A percentile compares a stretch with the other conserved stretches of the same genome.
Conservation (phyloP, 768 basidiomycete species). For the Clitopilus passeckerianus region DNA sequence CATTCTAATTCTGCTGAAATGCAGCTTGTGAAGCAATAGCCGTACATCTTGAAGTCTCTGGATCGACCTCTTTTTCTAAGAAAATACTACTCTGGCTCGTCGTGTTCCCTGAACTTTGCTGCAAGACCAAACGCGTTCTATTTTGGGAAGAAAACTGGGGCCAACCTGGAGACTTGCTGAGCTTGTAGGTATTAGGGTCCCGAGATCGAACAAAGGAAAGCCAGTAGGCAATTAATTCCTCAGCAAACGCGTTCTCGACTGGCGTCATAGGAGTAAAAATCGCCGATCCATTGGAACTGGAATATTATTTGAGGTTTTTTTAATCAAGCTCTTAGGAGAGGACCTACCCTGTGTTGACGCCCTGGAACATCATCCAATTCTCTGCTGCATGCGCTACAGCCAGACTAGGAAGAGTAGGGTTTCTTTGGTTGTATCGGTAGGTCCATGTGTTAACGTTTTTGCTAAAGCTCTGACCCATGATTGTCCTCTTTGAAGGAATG, state of each 20-base stretch:
- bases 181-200: conserved; percentile 52
- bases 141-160: conserved; percentile 23
- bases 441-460: conserved; percentile 36
- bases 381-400: conserved; percentile 48
- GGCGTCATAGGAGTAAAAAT: conserved; percentile 24
- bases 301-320: not conserved
- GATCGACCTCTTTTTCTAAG: conserved; percentile 30
- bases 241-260: conserved; percentile 43
- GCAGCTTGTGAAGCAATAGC: too few species aligned
- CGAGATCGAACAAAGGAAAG: conserved; percentile 57
- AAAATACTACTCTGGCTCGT: conserved; percentile 33
- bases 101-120: conserved; percentile 25
- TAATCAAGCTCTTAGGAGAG: not conserved
- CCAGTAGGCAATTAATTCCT: conserved; percentile 63
- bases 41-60: conserved; percentile 30
- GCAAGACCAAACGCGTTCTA: conserved; percentile 39
- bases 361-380: conserved; percentile 67
- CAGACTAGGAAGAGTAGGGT: conserved; percentile 30
- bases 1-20: too few species aligned
- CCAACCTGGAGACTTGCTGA: conserved; percentile 49
- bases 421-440: conserved; percentile 52
- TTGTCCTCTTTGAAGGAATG: conserved; percentile 27
- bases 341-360: conserved; percentile 53
- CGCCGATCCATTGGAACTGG: conserved; percentile 12
- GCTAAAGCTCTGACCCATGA: conserved; percentile 39